Conservation (phyloP, 1,139 yeast species). For the Scheffersomyces titani region DNA sequence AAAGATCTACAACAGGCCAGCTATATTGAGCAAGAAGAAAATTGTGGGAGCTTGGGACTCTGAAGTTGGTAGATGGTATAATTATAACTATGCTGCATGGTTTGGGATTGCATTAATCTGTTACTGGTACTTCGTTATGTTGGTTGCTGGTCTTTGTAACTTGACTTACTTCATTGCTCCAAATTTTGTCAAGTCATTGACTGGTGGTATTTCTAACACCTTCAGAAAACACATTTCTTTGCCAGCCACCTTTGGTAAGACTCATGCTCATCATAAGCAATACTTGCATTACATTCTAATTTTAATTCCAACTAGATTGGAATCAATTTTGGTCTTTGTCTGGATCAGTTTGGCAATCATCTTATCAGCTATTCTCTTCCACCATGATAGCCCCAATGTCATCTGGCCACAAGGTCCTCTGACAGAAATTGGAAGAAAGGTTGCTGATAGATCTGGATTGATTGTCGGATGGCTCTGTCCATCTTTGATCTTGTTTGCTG, state of each 20-base stretch:
- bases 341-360: slow-evolving; percentile 48
- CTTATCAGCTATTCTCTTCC: slow-evolving; percentile 41
- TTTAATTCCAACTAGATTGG: slow-evolving; percentile 18
- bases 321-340: slow-evolving; percentile 26
- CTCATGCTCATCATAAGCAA: slow-evolving; percentile 37
- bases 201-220: slow-evolving; percentile 35
- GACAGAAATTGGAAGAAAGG: slow-evolving; percentile 51
- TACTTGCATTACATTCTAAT: slow-evolving; percentile 28
- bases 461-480: slow-evolving; percentile 53
- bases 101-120: slow-evolving; percentile 52
- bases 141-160: slow-evolving; percentile 46
- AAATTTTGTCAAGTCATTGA: slow-evolving; percentile 26
- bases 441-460: slow-evolving; percentile 64
- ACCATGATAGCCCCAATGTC: slow-evolving; percentile 35
- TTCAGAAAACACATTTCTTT: slow-evolving; percentile 21
- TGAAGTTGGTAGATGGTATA: slow-evolving; percentile 39
- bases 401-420: slow-evolving; percentile 26
- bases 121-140: slow-evolving; percentile 46
- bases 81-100: slow-evolving; percentile 46
- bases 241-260: slow-evolving; percentile 44
- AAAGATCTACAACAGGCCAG: slow-evolving; percentile 32
- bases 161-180: slow-evolving; percentile 38
- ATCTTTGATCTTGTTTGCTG: slow-evolving; percentile 55
- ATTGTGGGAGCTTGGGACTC: slow-evolving; percentile 37
- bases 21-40: slow-evolving; percentile 18